Base-by-base conservation (phyloP, 495 filamentous ascomycete species). In the Lophium mytilinum region DNA sequence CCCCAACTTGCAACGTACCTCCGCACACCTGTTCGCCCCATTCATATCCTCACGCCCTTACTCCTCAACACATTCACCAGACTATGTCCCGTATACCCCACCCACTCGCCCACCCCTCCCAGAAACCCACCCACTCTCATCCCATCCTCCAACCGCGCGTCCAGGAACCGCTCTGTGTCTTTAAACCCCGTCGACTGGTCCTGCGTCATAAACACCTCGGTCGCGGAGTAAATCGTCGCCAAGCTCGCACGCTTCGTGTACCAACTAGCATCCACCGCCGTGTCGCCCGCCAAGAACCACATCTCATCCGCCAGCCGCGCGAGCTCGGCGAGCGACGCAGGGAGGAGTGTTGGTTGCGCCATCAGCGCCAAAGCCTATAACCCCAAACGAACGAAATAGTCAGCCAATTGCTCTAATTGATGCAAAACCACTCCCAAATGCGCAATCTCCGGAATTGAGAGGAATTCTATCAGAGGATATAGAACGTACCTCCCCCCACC, bases 121-220 rank as follows among this genome's bases (percentile, higher is more conserved):
- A 88, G 52, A 35, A 79, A 78, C 0, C 71, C 73, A 1, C 83
- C 82, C 18, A 90, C 56, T 8, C 67, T 75, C 53, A 75, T 72
- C 15, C 76, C 76, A 73, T 93, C 91, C 62, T 83, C 78, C 47
- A 97, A 75, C 46, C 93, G 75, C 39, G 90, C 75, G 45, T 85
- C 77, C 56, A 96, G 70, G 68, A 96, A 98, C 24, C 78, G 73
- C 61, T 84, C 85, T 19, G 93, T 97, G 51, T 89, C 87, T 1
- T 57, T 63, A 61, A 84, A 88, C 12, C 80, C 81, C 0, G 75
- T 68, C 0, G 81, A 86, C 53, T 68, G 72, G 68, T 97, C 94
- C 43, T 85, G 86, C 14, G 90, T 97, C 91, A 96, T 95, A 71
- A 90, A 90, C 3, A 96, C 73, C 70, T 98, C 93, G 48, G 68